Evolutionary conservation across 202 grass and related monocot species (phyloP).

Genomic region (Panicum hallii): DNA sequence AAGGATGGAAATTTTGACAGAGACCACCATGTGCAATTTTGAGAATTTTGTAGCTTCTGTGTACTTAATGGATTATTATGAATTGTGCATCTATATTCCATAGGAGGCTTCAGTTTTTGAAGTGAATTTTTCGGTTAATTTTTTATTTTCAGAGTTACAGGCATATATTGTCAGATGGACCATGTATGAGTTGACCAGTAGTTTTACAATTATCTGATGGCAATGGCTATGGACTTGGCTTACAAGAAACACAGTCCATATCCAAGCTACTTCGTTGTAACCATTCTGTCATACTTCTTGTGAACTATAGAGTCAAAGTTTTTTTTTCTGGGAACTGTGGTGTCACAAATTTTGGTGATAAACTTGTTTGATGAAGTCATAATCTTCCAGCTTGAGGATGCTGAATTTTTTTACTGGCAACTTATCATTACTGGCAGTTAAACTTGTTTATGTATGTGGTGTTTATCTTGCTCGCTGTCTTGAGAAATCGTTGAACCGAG

Average conservation of each 20-base stretch:
- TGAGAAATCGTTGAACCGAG: not conserved
- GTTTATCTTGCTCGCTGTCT: not conserved
- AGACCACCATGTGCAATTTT: slow-evolving; percentile 20
- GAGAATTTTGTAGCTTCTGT: slow-evolving; percentile 25
- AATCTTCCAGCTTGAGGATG: not conserved
- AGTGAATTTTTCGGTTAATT: slow-evolving; percentile 2
- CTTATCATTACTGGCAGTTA: not conserved
- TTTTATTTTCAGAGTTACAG: slow-evolving; percentile 1
- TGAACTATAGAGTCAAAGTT: not conserved
- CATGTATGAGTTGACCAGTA: not conserved
- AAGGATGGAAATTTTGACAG: slow-evolving; percentile 48
- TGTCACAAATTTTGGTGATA: not conserved
- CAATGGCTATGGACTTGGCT: not conserved
- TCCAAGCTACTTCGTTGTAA: not conserved
- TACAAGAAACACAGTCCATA: not conserved
- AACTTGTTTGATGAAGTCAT: not conserved
- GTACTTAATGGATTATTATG: not conserved
- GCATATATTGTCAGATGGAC: slow-evolving; percentile 15
- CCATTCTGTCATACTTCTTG: slow-evolving; percentile 14
- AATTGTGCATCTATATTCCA: not conserved
- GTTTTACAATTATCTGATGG: not conserved
- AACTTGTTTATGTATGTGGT: not conserved
- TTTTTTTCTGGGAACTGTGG: too few relatives aligned
- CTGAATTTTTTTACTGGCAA: not conserved
- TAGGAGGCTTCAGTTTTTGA: not conserved